Base-by-base conservation (phyloP, 371 early-diverging fungal genomes). In the Aphelidium insulamus region DNA sequence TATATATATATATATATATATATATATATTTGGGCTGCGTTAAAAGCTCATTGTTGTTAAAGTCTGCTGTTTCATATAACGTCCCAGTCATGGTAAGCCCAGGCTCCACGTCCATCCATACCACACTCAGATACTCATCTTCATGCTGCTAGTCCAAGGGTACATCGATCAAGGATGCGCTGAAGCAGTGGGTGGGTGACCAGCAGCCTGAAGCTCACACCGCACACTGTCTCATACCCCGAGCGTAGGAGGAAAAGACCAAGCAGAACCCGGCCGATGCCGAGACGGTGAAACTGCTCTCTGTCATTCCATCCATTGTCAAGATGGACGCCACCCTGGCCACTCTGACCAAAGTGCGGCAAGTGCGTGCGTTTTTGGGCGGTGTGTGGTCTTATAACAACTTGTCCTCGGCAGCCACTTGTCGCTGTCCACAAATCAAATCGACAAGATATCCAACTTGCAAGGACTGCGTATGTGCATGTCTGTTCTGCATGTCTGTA, bases 111-210 rank as follows among this genome's bases (percentile, higher is more conserved):
- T n/a, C n/a, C n/a, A n/a, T n/a, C n/a, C n/a, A n/a, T n/a, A n/a
- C n/a, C n/a, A n/a, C n/a, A n/a, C n/a, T n/a, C n/a, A n/a, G n/a
- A n/a, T n/a, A n/a, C n/a, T n/a, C n/a, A n/a, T n/a, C n/a, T n/a
- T n/a, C n/a, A n/a, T n/a, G n/a, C n/a, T n/a, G n/a, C n/a, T n/a
- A 31, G 62, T 53, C 62, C 14, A 61, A 61, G 38, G 56, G 55
- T 30, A 44, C 42, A 2, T 34, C 54, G 6, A 50, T 55, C 37
- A 62, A 62, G 38, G 62, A 62, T 25, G 62, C 62, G 19, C 46
- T 62, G 33, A 62, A 62, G 31, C 39, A 48, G 0, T 62, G 62
- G 54, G 54, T 57, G 29, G 22, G 38, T 6, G n/a, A 10, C 25
- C 5, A 23, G 14, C 26, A n/a, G 15, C 6, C 17, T 16, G 17